phyloP scores from a whole-genome alignment of 306 rosid species.

The Fragaria vesca region DNA sequence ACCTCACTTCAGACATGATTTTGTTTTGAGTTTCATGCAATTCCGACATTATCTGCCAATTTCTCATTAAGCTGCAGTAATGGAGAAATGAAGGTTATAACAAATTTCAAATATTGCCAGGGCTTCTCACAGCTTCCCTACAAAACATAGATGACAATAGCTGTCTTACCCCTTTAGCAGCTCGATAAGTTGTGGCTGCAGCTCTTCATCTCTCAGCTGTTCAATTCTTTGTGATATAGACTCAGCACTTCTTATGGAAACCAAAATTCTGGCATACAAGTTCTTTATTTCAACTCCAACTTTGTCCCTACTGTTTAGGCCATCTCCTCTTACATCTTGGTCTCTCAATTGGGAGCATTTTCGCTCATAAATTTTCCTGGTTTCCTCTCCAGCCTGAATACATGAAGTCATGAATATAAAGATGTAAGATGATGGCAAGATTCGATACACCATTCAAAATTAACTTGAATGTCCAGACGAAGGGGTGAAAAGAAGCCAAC shows the following conservation, averaged over 20 bases:
- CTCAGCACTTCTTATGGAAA: conserved; percentile 68
- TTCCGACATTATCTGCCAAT: conserved; percentile 65
- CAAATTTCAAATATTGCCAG: not conserved
- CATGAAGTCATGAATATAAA: not conserved
- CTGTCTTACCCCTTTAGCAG: conserved; percentile 63
- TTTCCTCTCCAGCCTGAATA: conserved; percentile 64
- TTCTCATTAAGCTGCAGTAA: conserved; percentile 55
- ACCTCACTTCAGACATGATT: conserved; percentile 60
- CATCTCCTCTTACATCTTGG: conserved; percentile 57
- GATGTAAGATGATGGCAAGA: not conserved
- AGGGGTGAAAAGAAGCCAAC: not conserved
- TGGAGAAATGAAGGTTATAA: conserved; percentile 18
- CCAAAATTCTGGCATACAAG: conserved; percentile 59
- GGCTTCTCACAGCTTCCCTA: not conserved
- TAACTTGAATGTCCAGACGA: not conserved
- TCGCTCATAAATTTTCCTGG: conserved; percentile 43
- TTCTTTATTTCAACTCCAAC: conserved; percentile 49
- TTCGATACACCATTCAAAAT: not conserved
- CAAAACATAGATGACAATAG: not conserved
- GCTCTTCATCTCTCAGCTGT: conserved; percentile 66
- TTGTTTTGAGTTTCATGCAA: conserved; percentile 61
- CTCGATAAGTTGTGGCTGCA: conserved; percentile 70
- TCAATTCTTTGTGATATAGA: conserved; percentile 62
- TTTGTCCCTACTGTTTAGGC: conserved; percentile 43
- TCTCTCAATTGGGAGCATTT: conserved; percentile 54